Evolutionary conservation across 2,329 filamentous ascomycete species (phyloP).

Genomic region (Exserohilum turcica): DNA sequence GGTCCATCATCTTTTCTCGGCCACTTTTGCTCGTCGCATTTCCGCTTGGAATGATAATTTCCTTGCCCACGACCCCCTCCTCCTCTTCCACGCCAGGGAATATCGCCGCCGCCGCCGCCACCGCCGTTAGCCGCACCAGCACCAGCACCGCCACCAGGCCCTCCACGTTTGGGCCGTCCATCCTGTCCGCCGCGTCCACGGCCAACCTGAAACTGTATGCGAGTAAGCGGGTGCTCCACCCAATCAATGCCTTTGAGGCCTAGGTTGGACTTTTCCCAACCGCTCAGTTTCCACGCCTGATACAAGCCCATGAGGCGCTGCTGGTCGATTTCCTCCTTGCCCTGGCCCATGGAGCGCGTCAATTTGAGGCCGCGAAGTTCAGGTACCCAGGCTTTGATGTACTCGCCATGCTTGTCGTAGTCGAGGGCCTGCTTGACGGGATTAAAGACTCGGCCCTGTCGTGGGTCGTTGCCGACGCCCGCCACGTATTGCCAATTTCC

Average conservation of each 20-base stretch:
- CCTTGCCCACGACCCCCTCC: not conserved
- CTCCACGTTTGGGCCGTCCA: constrained; percentile 16
- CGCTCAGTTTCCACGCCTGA: constrained; percentile 69
- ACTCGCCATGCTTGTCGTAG: constrained; percentile 72
- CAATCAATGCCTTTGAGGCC: constrained; percentile 65
- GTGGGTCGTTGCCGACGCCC: constrained; percentile 78
- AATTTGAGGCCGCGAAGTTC: constrained; percentile 63
- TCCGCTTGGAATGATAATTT: constrained; percentile 15
- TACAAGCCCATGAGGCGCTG: constrained; percentile 64
- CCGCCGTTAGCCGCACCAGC: not conserved
- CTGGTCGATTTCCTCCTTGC: constrained; percentile 39
- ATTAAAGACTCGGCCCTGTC: constrained; percentile 77
- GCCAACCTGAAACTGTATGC: constrained; percentile 45
- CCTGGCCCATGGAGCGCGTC: constrained; percentile 23
- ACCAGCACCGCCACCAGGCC: constrained; percentile 14
- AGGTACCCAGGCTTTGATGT: constrained; percentile 74
- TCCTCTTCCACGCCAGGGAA: constrained; percentile 23
- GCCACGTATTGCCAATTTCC: constrained; percentile 83
- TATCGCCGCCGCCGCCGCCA: constrained; percentile 1
- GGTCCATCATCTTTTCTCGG: constrained; percentile 16
- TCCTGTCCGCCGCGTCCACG: constrained; percentile 30
- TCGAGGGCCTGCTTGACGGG: constrained; percentile 80
- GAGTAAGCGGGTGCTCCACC: constrained; percentile 64
- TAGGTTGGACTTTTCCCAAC: constrained; percentile 62
- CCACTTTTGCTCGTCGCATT: constrained; percentile 14